Percentiles rank a stretch among this genome's conserved stretches.
These are phyloP conservation scores for Aspergillus haitiensis DNA, from an alignment of 495 filamentous ascomycete species.

Conservation along the genomic window DNA sequence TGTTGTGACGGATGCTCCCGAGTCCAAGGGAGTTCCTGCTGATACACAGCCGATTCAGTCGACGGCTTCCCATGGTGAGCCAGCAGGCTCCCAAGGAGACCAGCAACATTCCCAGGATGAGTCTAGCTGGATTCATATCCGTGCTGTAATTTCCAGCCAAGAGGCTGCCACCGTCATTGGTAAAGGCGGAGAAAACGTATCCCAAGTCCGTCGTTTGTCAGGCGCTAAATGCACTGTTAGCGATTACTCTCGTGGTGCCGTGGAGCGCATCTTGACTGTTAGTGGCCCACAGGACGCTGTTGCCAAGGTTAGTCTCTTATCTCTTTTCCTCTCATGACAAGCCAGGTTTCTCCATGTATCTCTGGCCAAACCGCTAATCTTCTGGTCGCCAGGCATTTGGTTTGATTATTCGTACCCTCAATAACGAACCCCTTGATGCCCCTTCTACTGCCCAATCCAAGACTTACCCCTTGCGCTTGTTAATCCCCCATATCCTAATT, in stretches of 20 bases:
- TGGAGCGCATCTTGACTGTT: conserved; percentile 95
- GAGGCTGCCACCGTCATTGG: conserved; percentile 98
- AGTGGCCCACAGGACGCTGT: conserved; percentile 93
- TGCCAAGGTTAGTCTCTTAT: conserved; percentile 72
- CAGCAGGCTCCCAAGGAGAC: conserved; percentile 50
- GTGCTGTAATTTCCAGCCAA: conserved; percentile 91
- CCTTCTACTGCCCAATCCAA: conserved; percentile 90
- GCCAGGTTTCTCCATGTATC: not conserved
- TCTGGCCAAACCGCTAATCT: conserved; percentile 5
- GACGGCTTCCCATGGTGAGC: conserved; percentile 58
- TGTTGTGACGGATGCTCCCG: conserved; percentile 71
- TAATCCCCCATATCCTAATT: conserved; percentile 95
- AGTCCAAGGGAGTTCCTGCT: conserved; percentile 43
- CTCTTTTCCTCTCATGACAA: not conserved
- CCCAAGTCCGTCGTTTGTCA: conserved; percentile 85
- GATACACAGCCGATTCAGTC: conserved; percentile 66
- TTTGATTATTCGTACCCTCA: conserved; percentile 94
- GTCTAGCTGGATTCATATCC: conserved; percentile 93
- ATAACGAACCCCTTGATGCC: conserved; percentile 87
- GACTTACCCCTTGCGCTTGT: conserved; percentile 92
- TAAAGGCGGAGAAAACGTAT: conserved; percentile 97
- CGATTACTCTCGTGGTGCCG: conserved; percentile 93
- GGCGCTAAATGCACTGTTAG: conserved; percentile 97
- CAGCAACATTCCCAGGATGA: conserved; percentile 71
- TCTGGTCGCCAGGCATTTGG: conserved; percentile 75